Evolutionary conservation across 2,329 filamentous ascomycete species (phyloP), one percentile per base, ranked within the genome.

Genomic region (Clarireedia hainanense): DNA sequence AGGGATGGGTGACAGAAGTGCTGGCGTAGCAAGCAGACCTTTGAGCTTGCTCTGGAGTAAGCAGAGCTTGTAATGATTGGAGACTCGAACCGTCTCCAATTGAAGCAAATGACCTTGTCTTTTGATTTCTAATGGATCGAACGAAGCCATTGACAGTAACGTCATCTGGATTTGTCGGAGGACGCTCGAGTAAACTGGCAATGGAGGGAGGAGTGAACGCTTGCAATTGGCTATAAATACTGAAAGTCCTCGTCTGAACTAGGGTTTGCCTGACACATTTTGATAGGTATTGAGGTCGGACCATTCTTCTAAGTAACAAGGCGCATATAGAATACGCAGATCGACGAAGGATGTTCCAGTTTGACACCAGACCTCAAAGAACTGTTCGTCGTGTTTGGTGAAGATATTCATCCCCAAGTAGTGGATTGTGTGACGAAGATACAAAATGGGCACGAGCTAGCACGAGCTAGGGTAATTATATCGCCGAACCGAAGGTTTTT

Each of bases 41-140:
- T 55, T 67, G 50, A 40, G 64, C 58, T 64, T 65, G 63, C 51
- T 60, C 57, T 26, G 63, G 64, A 47, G 61, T 65, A 30, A 70
- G 58, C 5, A 68, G 56, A 49, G 64, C 63, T 74, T 99, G 94
- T 55, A 97, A 71, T 27, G 89, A 77, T 59, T 85, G 77, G 63
- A 89, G 76, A 43, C 88, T 90, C 12, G 91, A 95, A 46, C 94
- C 94, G 75, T 99, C 94, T 10, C 86, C 86, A 52, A 97, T 77
- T 58, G 90, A 82, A 52, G 91, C 86, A 73, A 99, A 97, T 5
- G 87, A 85, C 58, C 87, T 78, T 23, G 80, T 80, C 70, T 96
- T 95, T 76, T 95, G 91, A 70, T 89, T 88, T 60, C 92, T 81
- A 58, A 96, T 85, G 4, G 89, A 92, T 60, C 89, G 83, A 55